Evolutionary conservation across 148 eudicot genomes (phyloP).

Genomic region (Rhododendron henanense): DNA sequence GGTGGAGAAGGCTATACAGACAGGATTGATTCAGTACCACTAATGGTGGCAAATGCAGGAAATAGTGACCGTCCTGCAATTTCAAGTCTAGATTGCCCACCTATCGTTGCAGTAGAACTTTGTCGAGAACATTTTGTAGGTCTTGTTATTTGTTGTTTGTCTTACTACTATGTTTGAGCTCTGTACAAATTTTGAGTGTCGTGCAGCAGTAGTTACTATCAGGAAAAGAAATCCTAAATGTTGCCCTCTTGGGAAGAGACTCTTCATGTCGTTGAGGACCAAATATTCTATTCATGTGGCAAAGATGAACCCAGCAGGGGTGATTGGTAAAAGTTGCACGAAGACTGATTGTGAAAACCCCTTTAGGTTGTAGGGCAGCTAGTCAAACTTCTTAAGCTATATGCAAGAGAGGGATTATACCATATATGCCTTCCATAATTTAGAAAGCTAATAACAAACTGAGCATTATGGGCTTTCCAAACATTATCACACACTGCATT

Average conservation of each 20-base stretch:
- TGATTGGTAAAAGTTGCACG: background rate
- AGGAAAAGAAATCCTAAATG: background rate
- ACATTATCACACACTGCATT: background rate
- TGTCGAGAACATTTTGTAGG: constrained; percentile 95
- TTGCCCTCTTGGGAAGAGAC: background rate
- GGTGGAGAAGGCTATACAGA: constrained; percentile 84
- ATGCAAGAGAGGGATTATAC: background rate
- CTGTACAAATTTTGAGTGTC: background rate
- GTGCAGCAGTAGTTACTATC: background rate
- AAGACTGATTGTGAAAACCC: background rate
- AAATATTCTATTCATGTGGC: background rate
- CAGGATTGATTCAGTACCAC: constrained; percentile 62
- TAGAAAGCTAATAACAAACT: background rate
- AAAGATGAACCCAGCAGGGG: background rate
- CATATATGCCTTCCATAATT: background rate
- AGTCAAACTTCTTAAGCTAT: constrained; percentile 2
- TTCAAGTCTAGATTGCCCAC: constrained; percentile 84
- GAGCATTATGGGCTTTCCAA: background rate
- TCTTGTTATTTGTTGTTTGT: background rate
- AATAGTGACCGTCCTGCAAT: constrained; percentile 77
- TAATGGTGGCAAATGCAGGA: constrained; percentile 94
- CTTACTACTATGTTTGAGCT: background rate
- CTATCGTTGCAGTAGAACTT: constrained; percentile 75
- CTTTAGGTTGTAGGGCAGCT: background rate
- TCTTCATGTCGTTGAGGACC: background rate